phyloP scores from a whole-genome alignment of 345 rosid genomes.

The Salix koriyanagi region DNA sequence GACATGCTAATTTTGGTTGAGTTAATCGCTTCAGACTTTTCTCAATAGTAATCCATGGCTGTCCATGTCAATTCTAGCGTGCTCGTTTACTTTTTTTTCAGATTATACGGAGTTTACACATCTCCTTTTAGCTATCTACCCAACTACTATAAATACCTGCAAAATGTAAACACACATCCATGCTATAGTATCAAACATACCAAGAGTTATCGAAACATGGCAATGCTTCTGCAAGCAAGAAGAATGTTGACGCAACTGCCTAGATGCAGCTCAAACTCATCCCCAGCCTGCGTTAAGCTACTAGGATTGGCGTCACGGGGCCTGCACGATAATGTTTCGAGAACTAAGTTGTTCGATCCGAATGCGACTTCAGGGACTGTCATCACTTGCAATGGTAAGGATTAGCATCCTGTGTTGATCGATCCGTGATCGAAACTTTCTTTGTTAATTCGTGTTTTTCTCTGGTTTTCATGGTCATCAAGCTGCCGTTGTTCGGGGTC shows the following conservation, averaged over 20 bases:
- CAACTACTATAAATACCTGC: background rate
- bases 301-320: background rate
- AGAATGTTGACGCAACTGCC: background rate
- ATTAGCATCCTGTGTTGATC: too few species aligned
- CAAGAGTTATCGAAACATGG: background rate
- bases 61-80: too few species aligned
- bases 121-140: too few species aligned
- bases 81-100: too few species aligned
- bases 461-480: background rate
- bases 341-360: slow-evolving; percentile 2
- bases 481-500: slow-evolving; percentile 65
- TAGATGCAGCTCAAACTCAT: background rate
- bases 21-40: too few species aligned
- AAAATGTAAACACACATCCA: background rate
- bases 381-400: slow-evolving; percentile 40
- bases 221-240: background rate
- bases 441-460: background rate
- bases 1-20: too few species aligned
- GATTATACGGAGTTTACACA: too few species aligned
- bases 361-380: slow-evolving; percentile 26
- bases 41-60: too few species aligned
- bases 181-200: background rate
- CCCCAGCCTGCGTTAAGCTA: background rate
- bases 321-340: background rate
- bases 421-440: background rate